phyloP scores from a whole-genome alignment of 306 rosid species.

The Corylus avellana region DNA sequence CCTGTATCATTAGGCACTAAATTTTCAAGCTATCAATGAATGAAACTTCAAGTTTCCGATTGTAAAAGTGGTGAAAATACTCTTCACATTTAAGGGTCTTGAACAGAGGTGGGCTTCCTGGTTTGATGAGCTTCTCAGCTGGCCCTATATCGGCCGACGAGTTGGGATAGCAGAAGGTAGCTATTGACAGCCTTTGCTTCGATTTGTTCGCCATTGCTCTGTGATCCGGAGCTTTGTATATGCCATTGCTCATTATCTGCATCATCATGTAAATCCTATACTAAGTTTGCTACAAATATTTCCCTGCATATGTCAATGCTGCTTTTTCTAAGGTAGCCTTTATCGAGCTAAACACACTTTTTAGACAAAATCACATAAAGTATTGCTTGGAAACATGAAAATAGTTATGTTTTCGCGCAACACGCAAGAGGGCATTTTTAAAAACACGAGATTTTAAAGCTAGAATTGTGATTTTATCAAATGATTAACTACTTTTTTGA shows the following conservation, averaged over 20 bases:
- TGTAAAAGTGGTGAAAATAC: slow-evolving; percentile 37
- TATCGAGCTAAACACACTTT: no score
- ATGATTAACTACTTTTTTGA: no score
- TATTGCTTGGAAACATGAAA: no score
- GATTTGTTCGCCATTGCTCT: slow-evolving; percentile 46
- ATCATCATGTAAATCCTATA: background rate
- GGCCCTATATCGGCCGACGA: slow-evolving; percentile 38
- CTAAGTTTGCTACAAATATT: background rate
- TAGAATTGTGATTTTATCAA: no score
- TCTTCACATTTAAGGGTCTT: slow-evolving; percentile 41
- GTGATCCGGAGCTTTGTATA: slow-evolving; percentile 52
- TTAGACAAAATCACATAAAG: no score
- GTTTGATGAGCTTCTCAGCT: slow-evolving; percentile 24
- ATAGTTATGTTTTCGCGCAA: no score
- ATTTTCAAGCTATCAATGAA: slow-evolving; percentile 43
- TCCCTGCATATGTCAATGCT: background rate
- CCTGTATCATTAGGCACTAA: background rate
- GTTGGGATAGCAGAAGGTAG: slow-evolving; percentile 45
- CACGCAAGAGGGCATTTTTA: no score
- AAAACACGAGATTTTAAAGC: no score
- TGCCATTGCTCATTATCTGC: slow-evolving; percentile 54
- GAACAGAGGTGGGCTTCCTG: slow-evolving; percentile 31
- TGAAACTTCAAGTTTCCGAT: slow-evolving; percentile 38
- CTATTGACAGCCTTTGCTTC: slow-evolving; percentile 43
- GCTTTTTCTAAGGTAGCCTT: no score